Evolutionary conservation across 768 basidiomycete genomes (phyloP).

Genomic region (Nidularia sp.): DNA sequence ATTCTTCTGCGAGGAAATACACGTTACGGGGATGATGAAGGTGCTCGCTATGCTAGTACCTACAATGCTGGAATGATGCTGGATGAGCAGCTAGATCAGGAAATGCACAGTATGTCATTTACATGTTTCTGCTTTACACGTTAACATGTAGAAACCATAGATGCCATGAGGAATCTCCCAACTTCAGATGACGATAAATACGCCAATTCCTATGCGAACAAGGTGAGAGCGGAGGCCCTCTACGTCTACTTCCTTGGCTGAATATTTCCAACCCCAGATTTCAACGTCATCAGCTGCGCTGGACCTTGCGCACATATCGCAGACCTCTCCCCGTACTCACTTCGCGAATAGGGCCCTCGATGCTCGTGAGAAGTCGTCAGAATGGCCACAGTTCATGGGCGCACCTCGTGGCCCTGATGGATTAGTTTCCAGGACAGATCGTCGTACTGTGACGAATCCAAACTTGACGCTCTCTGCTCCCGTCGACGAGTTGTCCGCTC

Average conservation of each 20-base stretch:
- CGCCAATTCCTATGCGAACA: slow-evolving; percentile 54
- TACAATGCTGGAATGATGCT: slow-evolving; percentile 89
- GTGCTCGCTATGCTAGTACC: slow-evolving; percentile 51
- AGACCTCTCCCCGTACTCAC: slow-evolving; percentile 67
- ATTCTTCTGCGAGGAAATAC: slow-evolving; percentile 47
- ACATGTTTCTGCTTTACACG: neutral
- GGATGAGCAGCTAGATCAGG: slow-evolving; percentile 89
- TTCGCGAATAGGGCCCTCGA: slow-evolving; percentile 53
- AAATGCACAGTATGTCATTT: slow-evolving; percentile 79
- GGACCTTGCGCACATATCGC: slow-evolving; percentile 87
- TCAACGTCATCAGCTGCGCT: slow-evolving; percentile 89
- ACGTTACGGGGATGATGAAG: slow-evolving; percentile 57
- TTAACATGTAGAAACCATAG: slow-evolving; percentile 30
- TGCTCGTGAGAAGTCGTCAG: slow-evolving; percentile 70
- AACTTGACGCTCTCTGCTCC: slow-evolving; percentile 59
- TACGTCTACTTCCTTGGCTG: neutral
- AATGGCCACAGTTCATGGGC: slow-evolving; percentile 89
- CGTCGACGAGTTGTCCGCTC: slow-evolving; percentile 41
- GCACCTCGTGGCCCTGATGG: slow-evolving; percentile 60
- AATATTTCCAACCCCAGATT: slow-evolving; percentile 38
- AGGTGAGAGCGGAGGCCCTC: slow-evolving; percentile 55
- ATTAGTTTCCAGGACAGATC: slow-evolving; percentile 48
- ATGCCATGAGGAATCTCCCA: slow-evolving; percentile 84
- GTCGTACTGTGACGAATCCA: slow-evolving; percentile 74
- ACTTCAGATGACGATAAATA: slow-evolving; percentile 91